Base-by-base conservation (phyloP, 306 rosid genomes). In the Phaseolus lunatus region DNA sequence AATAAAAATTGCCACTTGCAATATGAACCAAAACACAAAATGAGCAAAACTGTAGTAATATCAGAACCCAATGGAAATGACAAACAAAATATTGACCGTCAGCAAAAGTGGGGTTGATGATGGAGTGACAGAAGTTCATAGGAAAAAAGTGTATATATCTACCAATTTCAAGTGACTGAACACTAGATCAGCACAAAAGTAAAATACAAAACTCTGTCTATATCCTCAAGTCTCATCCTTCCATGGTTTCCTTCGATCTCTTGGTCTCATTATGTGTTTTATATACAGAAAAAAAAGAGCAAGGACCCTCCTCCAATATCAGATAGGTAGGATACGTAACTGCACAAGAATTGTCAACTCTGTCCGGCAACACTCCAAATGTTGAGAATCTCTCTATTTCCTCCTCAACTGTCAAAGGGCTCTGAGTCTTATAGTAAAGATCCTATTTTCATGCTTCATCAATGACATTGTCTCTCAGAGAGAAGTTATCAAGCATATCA, bases 401-500 rank as follows among this genome's bases (percentile, higher is more conserved):
- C 45, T 33, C 18, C 11, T 31, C 49, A 37, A 68, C 47, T 53
- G 50, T 67, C 73, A 71, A 75, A 74, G 66, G 78, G 58, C 31
- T 53, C 0, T 19, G 72, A 48, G 31, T 9, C 50, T 26, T n/a
- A 14, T 7, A 7, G 77, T 77, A 74, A 43, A 66, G 43, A 63
- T 27, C 72, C 39, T 76, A 49, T 76, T 45, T 69, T 80, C 80
- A 84, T 65, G 91, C 72, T 79, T 90, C 96, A 24, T 88, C 86
- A 63, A 84, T 84, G 44, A 70, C 89, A 66, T 9, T 76, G 57
- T 87, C 86, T 78, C 86, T 88, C 67, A 87, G n/a, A 39, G 93
- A 85, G 75, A 87, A 83, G 43, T 72, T 87, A 70, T 88, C 93
- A 7, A 85, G 81, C 65, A 72, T 69, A 76, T 89, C 96, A 76